Evolutionary conservation across 164 flowering plant species (phyloP).

Genomic region (Pachysandra terminalis): DNA sequence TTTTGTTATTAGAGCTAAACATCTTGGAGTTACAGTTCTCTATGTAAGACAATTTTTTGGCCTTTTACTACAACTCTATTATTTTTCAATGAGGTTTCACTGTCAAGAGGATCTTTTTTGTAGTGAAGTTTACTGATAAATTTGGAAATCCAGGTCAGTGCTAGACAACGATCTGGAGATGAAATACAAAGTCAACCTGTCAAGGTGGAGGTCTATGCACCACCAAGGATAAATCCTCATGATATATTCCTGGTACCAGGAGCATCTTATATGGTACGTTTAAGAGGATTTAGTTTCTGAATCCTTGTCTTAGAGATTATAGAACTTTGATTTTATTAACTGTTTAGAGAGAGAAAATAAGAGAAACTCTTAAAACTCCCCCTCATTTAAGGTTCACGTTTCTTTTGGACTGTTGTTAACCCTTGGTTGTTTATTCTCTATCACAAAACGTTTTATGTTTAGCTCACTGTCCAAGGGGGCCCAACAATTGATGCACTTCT

Average conservation of each 20-base stretch:
- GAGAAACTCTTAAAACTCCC: background rate
- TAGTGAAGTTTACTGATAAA: background rate
- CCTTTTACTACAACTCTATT: constrained; percentile 2
- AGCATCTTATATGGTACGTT: constrained; percentile 74
- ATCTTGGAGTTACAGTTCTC: constrained; percentile 70
- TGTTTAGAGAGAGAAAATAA: background rate
- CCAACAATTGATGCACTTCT: constrained; percentile 53
- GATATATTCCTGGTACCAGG: constrained; percentile 81
- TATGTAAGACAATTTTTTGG: constrained; percentile 45
- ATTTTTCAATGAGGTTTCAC: background rate
- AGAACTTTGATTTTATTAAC: background rate
- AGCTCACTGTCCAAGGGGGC: constrained; percentile 82
- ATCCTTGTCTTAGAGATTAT: background rate
- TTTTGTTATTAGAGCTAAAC: constrained; percentile 48
- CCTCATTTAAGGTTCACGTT: background rate
- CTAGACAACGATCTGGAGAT: constrained; percentile 65
- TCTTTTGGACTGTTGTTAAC: background rate
- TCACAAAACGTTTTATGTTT: constrained; percentile 3
- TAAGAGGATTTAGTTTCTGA: background rate
- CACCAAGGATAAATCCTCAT: constrained; percentile 61
- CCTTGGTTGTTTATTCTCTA: background rate
- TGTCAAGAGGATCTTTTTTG: background rate
- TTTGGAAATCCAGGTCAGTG: constrained; percentile 56
- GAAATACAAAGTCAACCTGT: constrained; percentile 65
- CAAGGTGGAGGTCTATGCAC: constrained; percentile 82